Evolutionary conservation across 306 rosid genomes (phyloP).

Genomic region (Cercis canadensis): DNA sequence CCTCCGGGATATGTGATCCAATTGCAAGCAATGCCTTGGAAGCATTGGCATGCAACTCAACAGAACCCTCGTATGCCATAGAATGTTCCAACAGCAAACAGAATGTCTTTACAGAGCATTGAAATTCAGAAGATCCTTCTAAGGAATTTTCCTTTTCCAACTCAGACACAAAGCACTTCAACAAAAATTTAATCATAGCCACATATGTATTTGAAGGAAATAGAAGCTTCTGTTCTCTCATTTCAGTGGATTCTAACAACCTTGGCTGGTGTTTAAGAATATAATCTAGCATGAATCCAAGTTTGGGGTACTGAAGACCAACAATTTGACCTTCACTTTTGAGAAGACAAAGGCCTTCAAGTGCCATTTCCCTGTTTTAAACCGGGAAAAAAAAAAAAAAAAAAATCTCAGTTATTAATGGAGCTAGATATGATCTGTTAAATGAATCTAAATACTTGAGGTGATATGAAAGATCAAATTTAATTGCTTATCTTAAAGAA

Average conservation of each 20-base stretch:
- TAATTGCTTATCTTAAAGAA: conserved; percentile 4
- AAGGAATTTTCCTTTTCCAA: conserved; percentile 55
- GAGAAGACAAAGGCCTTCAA: conserved; percentile 76
- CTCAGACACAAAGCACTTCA: conserved; percentile 78
- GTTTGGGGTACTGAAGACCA: conserved; percentile 67
- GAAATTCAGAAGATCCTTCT: conserved; percentile 55
- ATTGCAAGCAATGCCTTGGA: conserved; percentile 76
- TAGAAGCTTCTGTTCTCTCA: conserved; percentile 73
- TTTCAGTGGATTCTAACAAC: conserved; percentile 69
- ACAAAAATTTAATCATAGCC: conserved; percentile 78
- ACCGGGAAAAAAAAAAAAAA: conserved; percentile 30
- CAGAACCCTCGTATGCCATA: conserved; percentile 88
- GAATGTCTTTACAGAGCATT: conserved; percentile 64
- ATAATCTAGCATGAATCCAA: conserved; percentile 74
- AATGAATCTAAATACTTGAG: conserved; percentile 14
- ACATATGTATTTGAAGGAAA: conserved; percentile 74
- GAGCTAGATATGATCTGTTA: conserved; percentile 22
- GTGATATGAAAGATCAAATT: conserved; percentile 29
- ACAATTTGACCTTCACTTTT: conserved; percentile 53
- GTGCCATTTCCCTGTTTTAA: conserved; percentile 83
- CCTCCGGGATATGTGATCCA: conserved; percentile 87
- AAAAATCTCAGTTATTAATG: conserved; percentile 10
- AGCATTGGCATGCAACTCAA: conserved; percentile 86
- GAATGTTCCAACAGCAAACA: conserved; percentile 83
- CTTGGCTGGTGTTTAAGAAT: conserved; percentile 77